A percentile compares a stretch with the other conserved stretches of the same genome.
Evolutionary conservation across 192 early-diverging fungal genomes (phyloP).

Genomic region (Cetraspora pellucida): DNA sequence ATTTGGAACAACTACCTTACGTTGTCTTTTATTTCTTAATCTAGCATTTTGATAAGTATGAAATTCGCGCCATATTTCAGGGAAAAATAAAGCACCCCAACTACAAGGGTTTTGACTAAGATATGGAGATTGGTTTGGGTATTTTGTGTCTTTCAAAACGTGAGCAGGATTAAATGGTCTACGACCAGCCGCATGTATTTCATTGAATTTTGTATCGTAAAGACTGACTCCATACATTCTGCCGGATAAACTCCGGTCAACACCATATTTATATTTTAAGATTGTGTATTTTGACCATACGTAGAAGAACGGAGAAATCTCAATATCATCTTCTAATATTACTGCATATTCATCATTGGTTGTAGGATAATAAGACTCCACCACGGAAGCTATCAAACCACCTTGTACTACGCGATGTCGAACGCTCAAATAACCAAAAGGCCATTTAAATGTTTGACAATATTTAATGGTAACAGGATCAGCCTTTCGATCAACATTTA

Average conservation of each 20-base stretch:
- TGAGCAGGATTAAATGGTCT: conserved; percentile 54
- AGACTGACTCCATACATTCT: conserved; percentile 59
- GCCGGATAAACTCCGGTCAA: conserved; percentile 37
- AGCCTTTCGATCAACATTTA: conserved; percentile 62
- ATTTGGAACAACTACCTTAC: conserved; percentile 56
- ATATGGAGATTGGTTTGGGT: conserved; percentile 52
- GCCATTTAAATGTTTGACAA: conserved; percentile 52
- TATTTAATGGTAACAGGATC: conserved; percentile 54
- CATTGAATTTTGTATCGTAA: conserved; percentile 58
- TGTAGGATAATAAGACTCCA: conserved; percentile 63
- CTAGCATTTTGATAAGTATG: conserved; percentile 65
- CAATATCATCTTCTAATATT: conserved; percentile 63
- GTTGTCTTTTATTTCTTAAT: conserved; percentile 48
- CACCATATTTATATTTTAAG: conserved; percentile 57
- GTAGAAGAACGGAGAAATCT: conserved; percentile 62
- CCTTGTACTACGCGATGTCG: conserved; percentile 57
- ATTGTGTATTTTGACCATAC: conserved; percentile 59
- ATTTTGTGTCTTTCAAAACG: conserved; percentile 48
- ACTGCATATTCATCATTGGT: conserved; percentile 60
- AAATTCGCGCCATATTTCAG: too few species aligned
- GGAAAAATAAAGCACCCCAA: too few species aligned
- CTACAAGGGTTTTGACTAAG: conserved; percentile 58
- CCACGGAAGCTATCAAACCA: conserved; percentile 60
- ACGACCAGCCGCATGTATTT: conserved; percentile 52
- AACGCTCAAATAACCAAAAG: conserved; percentile 51